These are phyloP conservation scores for Scedosporium dehoogii DNA, from an alignment of 2,329 filamentous ascomycete species.

Conservation along the genomic window DNA sequence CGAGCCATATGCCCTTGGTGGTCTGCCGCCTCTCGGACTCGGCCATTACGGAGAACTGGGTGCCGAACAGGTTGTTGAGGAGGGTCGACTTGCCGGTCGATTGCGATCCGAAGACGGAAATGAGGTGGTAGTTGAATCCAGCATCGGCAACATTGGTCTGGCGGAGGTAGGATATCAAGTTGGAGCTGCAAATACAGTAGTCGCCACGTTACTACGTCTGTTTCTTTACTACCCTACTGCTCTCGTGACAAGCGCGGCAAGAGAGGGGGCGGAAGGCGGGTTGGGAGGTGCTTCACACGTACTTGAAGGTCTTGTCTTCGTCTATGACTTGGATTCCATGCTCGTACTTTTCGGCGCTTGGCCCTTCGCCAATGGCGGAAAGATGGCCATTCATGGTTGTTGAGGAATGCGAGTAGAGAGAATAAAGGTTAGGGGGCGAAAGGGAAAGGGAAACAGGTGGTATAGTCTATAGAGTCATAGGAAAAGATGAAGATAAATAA, in stretches of 20 bases:
- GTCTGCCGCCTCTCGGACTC: conserved; percentile 91
- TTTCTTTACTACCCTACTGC: background rate
- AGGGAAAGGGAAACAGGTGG: background rate
- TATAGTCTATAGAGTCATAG: conserved; percentile 4
- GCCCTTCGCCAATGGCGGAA: conserved; percentile 58
- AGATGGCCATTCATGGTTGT: conserved; percentile 70
- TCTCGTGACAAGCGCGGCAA: background rate
- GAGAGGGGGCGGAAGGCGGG: conserved; percentile 8
- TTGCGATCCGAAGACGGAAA: conserved; percentile 97
- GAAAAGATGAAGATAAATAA: background rate
- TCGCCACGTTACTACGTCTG: conserved; percentile 10
- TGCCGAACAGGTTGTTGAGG: conserved; percentile 91
- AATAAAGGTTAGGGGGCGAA: background rate
- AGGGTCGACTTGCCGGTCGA: conserved; percentile 97
- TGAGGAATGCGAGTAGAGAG: background rate
- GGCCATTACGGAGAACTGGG: conserved; percentile 95
- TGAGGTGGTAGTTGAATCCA: conserved; percentile 98
- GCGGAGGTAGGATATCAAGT: conserved; percentile 73
- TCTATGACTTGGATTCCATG: conserved; percentile 97
- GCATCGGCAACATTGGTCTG: conserved; percentile 71
- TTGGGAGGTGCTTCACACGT: conserved; percentile 23
- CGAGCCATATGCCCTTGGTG: conserved; percentile 99
- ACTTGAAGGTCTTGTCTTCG: conserved; percentile 87
- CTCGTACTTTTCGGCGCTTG: conserved; percentile 60
- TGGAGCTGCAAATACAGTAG: conserved; percentile 40